Conservation (phyloP, 352 stramenopile genomes). For the Pilasporangium apinafurcum region DNA sequence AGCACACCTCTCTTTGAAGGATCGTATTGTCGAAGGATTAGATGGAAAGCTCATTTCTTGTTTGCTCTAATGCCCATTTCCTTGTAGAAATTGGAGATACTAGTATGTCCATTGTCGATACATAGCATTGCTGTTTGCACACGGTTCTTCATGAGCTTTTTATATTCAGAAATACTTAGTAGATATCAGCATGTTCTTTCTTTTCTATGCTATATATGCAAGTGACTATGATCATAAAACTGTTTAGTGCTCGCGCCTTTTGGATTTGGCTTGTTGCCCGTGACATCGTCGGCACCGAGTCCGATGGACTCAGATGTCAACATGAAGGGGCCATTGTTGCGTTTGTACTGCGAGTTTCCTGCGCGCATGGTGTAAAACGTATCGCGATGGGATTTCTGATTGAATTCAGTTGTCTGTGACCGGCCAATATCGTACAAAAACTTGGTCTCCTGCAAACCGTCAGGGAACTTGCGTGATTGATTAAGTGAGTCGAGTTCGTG, state of each 20-base stretch:
- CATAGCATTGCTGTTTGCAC: too few species aligned
- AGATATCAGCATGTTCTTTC: too few species aligned
- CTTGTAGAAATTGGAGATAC: too few species aligned
- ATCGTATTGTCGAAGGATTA: too few species aligned
- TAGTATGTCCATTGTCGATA: too few species aligned
- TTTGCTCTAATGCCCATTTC: too few species aligned
- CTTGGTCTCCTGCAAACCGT: conserved; percentile 68
- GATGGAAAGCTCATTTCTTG: too few species aligned
- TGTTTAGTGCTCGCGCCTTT: conserved; percentile 77
- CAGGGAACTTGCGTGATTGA: conserved; percentile 48
- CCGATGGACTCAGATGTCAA: conserved; percentile 66
- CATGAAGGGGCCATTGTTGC: conserved; percentile 79
- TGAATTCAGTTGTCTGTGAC: conserved; percentile 76
- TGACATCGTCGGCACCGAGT: conserved; percentile 54
- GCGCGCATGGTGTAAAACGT: conserved; percentile 80
- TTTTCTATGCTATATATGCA: conserved; percentile 33
- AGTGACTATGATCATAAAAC: conserved; percentile 79
- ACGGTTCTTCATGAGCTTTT: too few species aligned
- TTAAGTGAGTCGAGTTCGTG: conserved; percentile 38
- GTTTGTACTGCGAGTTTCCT: conserved; percentile 69
- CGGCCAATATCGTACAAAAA: conserved; percentile 78
- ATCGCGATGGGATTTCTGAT: conserved; percentile 77
- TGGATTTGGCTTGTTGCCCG: conserved; percentile 46
- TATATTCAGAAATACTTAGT: too few species aligned
- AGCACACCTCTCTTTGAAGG: too few species aligned